A percentile compares a stretch with the other conserved stretches of the same genome.
These are phyloP conservation scores for Rubia tinctorum DNA, from an alignment of 305 asterid genomes.

Conservation along the genomic window DNA sequence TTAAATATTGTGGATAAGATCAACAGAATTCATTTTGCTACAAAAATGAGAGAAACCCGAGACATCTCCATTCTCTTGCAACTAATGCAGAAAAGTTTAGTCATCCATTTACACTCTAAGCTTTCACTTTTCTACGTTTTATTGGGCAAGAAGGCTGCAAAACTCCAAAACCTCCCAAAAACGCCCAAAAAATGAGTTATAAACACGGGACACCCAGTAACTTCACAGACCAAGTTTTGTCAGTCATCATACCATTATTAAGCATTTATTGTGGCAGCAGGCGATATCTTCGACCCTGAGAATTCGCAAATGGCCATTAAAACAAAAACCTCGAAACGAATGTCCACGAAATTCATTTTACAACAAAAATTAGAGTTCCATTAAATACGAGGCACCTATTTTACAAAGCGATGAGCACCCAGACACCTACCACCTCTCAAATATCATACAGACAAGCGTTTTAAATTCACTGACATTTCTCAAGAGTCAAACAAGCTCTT, in stretches of 20 bases:
- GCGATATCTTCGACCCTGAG: neutral
- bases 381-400: neutral
- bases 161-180: too few relatives aligned
- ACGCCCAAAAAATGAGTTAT: too few relatives aligned
- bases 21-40: too few relatives aligned
- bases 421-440: neutral
- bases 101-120: too few relatives aligned
- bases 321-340: neutral
- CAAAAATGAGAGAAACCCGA: too few relatives aligned
- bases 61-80: too few relatives aligned
- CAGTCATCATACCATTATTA: neutral
- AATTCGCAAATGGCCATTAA: neutral
- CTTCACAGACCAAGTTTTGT: too few relatives aligned
- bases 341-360: neutral
- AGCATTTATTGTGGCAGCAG: neutral
- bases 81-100: too few relatives aligned
- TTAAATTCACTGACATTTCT: neutral
- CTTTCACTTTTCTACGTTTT: too few relatives aligned
- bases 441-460: neutral
- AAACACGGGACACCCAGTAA: too few relatives aligned
- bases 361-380: neutral
- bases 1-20: too few relatives aligned
- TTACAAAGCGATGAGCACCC: constrained; percentile 4
- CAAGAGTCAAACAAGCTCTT: constrained; percentile 1
- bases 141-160: too few relatives aligned